Conservation (phyloP, 441 rosid species). For the Erysimum cheiri region DNA sequence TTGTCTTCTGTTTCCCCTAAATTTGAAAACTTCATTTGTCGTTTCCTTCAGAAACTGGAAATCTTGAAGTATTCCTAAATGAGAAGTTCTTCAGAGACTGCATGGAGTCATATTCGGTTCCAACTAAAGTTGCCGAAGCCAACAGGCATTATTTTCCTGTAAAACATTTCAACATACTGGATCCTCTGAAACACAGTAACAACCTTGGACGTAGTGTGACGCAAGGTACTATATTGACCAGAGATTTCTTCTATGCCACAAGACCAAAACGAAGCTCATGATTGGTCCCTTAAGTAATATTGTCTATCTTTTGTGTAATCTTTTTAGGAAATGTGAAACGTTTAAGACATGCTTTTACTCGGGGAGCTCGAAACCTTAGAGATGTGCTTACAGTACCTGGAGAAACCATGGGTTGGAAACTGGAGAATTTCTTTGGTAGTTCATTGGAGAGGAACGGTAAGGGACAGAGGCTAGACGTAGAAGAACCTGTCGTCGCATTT, state of each 20-base stretch:
- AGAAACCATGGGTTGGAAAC: slow-evolving; percentile 60
- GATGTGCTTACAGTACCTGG: slow-evolving; percentile 65
- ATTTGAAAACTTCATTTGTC: slow-evolving; percentile 4
- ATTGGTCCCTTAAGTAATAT: slow-evolving; percentile 10
- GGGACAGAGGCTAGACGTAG: slow-evolving; percentile 80
- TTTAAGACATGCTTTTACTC: slow-evolving; percentile 64
- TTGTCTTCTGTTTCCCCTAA: slow-evolving; percentile 14
- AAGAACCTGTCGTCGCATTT: slow-evolving; percentile 70
- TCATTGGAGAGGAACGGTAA: slow-evolving; percentile 81
- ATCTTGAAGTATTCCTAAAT: slow-evolving; percentile 53
- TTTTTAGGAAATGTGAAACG: slow-evolving; percentile 69
- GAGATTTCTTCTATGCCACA: slow-evolving; percentile 6
- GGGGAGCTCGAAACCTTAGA: slow-evolving; percentile 62
- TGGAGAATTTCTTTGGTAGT: slow-evolving; percentile 67
- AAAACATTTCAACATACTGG: slow-evolving; percentile 78
- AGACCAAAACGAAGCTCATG: background rate
- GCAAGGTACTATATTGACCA: slow-evolving; percentile 58
- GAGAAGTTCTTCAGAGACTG: slow-evolving; percentile 61
- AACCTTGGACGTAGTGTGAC: slow-evolving; percentile 93
- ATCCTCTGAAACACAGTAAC: slow-evolving; percentile 82
- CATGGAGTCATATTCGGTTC: slow-evolving; percentile 53
- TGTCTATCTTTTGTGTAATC: slow-evolving; percentile 32
- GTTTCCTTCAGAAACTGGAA: slow-evolving; percentile 41
- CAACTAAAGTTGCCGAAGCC: slow-evolving; percentile 47
- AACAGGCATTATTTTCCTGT: slow-evolving; percentile 50